These are phyloP conservation scores for Beauveria scarabaeidicola DNA, from an alignment of 2,329 filamentous ascomycete species.

Conservation along the genomic window DNA sequence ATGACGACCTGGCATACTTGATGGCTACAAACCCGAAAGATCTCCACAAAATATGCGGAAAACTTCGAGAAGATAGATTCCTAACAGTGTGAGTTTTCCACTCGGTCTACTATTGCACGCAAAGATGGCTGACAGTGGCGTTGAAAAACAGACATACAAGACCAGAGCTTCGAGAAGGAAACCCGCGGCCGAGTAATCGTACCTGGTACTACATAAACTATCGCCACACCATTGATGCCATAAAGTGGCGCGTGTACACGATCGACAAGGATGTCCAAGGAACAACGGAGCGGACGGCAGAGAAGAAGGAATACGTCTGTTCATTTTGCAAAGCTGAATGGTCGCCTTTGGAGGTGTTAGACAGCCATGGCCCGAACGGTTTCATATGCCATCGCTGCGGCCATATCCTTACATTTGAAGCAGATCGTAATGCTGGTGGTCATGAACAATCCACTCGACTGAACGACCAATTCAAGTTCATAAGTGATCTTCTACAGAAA, in stretches of 20 bases:
- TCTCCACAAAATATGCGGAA: constrained; percentile 79
- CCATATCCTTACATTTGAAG: constrained; percentile 53
- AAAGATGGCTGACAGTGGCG: constrained; percentile 19
- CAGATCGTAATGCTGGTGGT: constrained; percentile 59
- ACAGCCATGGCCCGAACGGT: constrained; percentile 59
- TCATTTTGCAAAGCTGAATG: constrained; percentile 74
- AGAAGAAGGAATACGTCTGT: constrained; percentile 90
- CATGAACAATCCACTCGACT: constrained; percentile 65
- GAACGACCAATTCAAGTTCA: constrained; percentile 72
- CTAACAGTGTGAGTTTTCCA: constrained; percentile 57
- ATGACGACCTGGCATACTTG: constrained; percentile 79
- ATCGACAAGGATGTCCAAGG: constrained; percentile 85
- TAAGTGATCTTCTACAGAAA: constrained; percentile 65
- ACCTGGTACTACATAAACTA: constrained; percentile 98
- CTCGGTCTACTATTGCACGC: background rate
- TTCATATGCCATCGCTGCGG: constrained; percentile 81
- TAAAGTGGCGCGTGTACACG: constrained; percentile 87
- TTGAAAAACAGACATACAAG: constrained; percentile 44
- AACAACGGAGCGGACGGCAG: constrained; percentile 67
- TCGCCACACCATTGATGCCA: constrained; percentile 86
- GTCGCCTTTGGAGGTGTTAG: constrained; percentile 82
- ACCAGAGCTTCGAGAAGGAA: constrained; percentile 70
- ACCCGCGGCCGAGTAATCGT: constrained; percentile 70
- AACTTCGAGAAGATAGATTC: constrained; percentile 77
- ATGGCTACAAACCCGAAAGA: constrained; percentile 88